phyloP scores from a whole-genome alignment of 805 yeast species.

The Maudiozyma turicensis region DNA sequence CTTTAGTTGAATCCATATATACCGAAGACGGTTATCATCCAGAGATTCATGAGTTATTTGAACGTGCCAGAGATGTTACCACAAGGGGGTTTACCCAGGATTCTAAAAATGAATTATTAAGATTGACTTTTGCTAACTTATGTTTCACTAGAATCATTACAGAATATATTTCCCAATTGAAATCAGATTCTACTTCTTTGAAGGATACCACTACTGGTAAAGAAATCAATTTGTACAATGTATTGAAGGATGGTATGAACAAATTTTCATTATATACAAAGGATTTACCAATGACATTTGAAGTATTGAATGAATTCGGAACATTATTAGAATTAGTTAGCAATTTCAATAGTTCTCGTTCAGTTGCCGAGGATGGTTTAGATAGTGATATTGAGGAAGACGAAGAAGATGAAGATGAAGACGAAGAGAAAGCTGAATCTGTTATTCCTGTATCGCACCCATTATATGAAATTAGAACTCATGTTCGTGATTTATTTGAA shows the following conservation, averaged over 20 bases:
- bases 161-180: conserved; percentile 45
- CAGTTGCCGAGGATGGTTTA: conserved; percentile 43
- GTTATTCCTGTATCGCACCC: conserved; percentile 47
- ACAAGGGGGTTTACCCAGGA: conserved; percentile 43
- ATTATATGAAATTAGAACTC: conserved; percentile 31
- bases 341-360: conserved; percentile 48
- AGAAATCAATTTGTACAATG: conserved; percentile 23
- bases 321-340: conserved; percentile 60
- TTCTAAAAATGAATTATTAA: conserved; percentile 35
- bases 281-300: conserved; percentile 35
- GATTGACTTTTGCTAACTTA: conserved; percentile 47
- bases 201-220: too few relatives aligned
- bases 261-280: conserved; percentile 38
- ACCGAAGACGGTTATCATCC: conserved; percentile 27
- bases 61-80: conserved; percentile 59
- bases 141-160: conserved; percentile 50
- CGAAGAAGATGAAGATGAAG: conserved; percentile 10
- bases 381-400: conserved; percentile 50
- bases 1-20: conserved; percentile 56
- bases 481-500: conserved; percentile 36
- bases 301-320: conserved; percentile 48
- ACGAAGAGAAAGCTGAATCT: background rate
- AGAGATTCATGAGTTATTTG: conserved; percentile 48
- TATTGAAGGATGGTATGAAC: conserved; percentile 39
- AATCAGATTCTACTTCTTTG: conserved; percentile 20